Evolutionary conservation across 192 early-diverging fungal species (phyloP), one percentile per base, ranked within the genome.

Genomic region (Allomyces macrogynus): DNA sequence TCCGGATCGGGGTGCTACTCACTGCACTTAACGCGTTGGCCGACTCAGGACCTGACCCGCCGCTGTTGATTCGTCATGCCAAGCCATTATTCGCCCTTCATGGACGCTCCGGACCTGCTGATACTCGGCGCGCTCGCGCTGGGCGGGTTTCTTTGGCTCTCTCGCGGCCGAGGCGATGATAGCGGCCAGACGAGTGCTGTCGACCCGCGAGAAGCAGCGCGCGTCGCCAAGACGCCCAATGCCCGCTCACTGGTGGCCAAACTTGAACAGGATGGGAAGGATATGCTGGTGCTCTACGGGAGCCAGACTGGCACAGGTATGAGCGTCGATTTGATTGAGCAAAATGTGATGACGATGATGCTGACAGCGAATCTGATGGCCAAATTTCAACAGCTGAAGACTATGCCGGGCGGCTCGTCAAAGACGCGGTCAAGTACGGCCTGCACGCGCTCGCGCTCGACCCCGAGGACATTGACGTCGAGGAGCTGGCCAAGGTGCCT

Each of bases 221-320:
- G 32, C 32, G 32, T 40, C 32, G 8, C 32, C 32, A 40, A 40
- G 32, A 40, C 32, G 32, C 32, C 32, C 32, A 16, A 57, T 3
- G 49, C 16, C 2, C 49, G 49, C 49, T 20, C 61, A 12, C 27
- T 61, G 2, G 16, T 20, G 23, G 60, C 20, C 23, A 24, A 66
- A 5, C 23, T 24, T 61, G 23, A 24, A 25, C n/a, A 71, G 27
- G 71, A 70, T 1, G 84, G 79, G 67, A 84, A 87, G 68, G 81
- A 86, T 64, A 81, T 91, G 32, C 81, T 93, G 44, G 75, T 93
- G 42, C 93, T 99, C 71, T 99, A 92, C 69, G 96, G 96, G 60
- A 95, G 92, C 24, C 96, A 99, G 77, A 99, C 96, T 10, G 96
- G 96, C 65, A 99, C 96, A 8, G 49, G 49, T 57, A 57, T 10